phyloP scores from a whole-genome alignment of 2,329 filamentous ascomycete species.

The Exophiala viscosa region DNA sequence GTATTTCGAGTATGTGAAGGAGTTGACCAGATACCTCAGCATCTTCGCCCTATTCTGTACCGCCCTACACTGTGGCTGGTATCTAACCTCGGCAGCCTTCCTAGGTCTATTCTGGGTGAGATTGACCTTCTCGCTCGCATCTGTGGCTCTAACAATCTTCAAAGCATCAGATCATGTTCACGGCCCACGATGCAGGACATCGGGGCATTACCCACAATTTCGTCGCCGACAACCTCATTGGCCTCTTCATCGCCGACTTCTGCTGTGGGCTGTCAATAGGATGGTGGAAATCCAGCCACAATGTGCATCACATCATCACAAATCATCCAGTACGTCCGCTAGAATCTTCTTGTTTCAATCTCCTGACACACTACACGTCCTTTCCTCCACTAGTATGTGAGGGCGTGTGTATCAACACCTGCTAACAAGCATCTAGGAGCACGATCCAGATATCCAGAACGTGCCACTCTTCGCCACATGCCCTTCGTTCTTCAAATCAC shows the following conservation, averaged over 20 bases:
- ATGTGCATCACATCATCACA: constrained; percentile 94
- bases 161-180: constrained; percentile 85
- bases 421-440: constrained; percentile 52
- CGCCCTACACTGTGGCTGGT: constrained; percentile 63
- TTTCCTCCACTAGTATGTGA: background rate
- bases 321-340: constrained; percentile 60
- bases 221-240: constrained; percentile 75
- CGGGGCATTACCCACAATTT: constrained; percentile 96
- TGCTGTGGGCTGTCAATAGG: constrained; percentile 83
- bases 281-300: constrained; percentile 97
- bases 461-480: constrained; percentile 85
- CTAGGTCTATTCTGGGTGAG: constrained; percentile 68
- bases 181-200: constrained; percentile 90
- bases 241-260: constrained; percentile 86
- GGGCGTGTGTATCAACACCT: background rate
- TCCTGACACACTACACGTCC: background rate
- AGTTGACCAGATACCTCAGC: constrained; percentile 68
- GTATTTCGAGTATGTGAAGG: constrained; percentile 73
- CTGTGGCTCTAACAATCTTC: no score
- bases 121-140: no score
- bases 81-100: constrained; percentile 65
- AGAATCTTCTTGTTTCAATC: no score
- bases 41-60: constrained; percentile 61
- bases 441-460: constrained; percentile 92
- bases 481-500: constrained; percentile 69